Evolutionary conservation across 1,139 yeast species (phyloP), one percentile per base, ranked within the genome.

Genomic region (Yamadazyma spencermartinsiae): DNA sequence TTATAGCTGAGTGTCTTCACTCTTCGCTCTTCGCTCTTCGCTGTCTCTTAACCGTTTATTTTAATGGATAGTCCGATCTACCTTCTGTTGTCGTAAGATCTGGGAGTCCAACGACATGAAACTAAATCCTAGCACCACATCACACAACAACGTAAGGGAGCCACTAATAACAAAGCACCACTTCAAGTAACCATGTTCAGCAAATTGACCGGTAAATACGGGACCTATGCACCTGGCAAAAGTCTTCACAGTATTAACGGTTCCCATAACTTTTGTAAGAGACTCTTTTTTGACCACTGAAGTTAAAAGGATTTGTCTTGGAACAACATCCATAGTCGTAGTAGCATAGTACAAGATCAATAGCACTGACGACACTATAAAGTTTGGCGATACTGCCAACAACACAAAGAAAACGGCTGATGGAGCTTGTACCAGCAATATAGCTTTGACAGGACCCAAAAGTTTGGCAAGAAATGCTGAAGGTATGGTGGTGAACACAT

Each of bases 301-400:
- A 0, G 95, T 80, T 28, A 88, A 61, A 31, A 89, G 66, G 4
- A 88, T 79, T 58, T 88, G 96, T 38, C 97, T 73, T 6, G 96
- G 96, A 2, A 88, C 94, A 20, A 88, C 96, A 56, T 89, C 97
- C 92, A 88, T 87, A 0, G 89, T 77, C 2, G 81, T 71, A 1
- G 89, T 72, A 2, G 79, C 61, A 39, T 77, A 74, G 41, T 83
- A 72, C 13, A 74, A 55, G 15, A 80, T 45, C 27, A 80, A 58
- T 6, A 92, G 83, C 4, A 75, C 68, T 2, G 79, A 54, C 0
- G 82, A 76, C 1, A 56, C 41, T 0, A 47, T 17, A 31, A 59
- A 64, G 3, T 52, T 47, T n/a, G 39, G 34, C 15, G 54, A 43
- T 9, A 58, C 48, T 1, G 70, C 63, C 18, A 70, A 55, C 4